These are phyloP conservation scores for Canariomyces notabilis DNA, from an alignment of 2,329 filamentous ascomycete species.

Conservation along the genomic window DNA sequence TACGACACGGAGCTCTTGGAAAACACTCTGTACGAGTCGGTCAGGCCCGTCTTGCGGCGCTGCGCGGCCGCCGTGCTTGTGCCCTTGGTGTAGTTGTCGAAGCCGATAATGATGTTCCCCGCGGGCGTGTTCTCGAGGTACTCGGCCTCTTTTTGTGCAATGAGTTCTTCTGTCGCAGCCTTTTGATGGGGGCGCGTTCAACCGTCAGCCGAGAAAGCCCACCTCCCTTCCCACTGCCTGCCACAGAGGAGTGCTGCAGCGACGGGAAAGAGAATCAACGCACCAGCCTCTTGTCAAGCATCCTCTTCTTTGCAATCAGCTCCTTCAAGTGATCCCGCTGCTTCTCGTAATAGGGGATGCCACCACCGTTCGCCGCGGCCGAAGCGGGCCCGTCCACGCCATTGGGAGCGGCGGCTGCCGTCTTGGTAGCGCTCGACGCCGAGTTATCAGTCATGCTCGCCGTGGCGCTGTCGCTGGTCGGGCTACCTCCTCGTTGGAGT, in stretches of 20 bases:
- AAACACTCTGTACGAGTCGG: constrained; percentile 71
- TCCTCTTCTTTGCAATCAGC: constrained; percentile 59
- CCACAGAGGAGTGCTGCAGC: no score
- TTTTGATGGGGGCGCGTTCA: constrained; percentile 17
- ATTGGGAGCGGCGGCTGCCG: constrained; percentile 1
- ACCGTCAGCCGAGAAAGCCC: constrained; percentile 1
- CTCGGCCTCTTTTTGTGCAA: constrained; percentile 74
- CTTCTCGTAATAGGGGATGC: constrained; percentile 66
- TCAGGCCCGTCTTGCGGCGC: constrained; percentile 59
- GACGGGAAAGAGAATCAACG: no score
- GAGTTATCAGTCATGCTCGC: constrained; percentile 7
- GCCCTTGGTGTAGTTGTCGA: constrained; percentile 97
- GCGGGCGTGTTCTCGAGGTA: constrained; percentile 87
- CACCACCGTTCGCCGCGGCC: constrained; percentile 43
- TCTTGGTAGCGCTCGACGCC: background rate
- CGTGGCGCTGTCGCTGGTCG: background rate
- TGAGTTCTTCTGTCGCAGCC: constrained; percentile 62
- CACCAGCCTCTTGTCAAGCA: constrained; percentile 40
- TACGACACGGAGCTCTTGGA: constrained; percentile 60
- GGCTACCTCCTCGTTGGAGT: background rate
- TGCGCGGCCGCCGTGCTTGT: constrained; percentile 57
- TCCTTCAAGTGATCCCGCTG: constrained; percentile 62
- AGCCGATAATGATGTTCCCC: constrained; percentile 95
- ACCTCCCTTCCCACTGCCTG: no score
- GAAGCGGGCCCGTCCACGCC: constrained; percentile 7